These are phyloP conservation scores for Ceratobasidium sp. DNA, from an alignment of 1,284 basidiomycete genomes.

Conservation along the genomic window DNA sequence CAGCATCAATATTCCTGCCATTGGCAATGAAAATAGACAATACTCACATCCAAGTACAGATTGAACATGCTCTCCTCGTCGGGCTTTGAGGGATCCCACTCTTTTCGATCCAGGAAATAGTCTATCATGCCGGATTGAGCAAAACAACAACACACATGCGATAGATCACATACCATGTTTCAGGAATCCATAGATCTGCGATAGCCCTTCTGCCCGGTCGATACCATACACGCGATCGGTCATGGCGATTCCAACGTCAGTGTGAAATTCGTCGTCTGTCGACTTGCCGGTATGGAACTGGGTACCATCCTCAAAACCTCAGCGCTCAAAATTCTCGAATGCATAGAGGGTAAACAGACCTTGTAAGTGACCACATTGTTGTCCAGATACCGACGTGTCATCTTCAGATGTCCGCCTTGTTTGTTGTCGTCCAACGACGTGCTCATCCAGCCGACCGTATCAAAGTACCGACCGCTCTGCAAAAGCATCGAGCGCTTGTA, in stretches of 20 bases:
- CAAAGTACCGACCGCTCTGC: conserved; percentile 32
- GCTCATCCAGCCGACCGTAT: conserved; percentile 40
- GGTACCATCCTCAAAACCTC: neutral
- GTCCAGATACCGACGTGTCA: conserved; percentile 14
- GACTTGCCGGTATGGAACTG: conserved; percentile 11
- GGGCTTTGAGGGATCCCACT: conserved; percentile 7
- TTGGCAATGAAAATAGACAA: neutral
- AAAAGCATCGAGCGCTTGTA: conserved; percentile 24
- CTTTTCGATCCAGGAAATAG: conserved; percentile 29
- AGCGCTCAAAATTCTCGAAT: neutral
- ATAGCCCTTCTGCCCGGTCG: neutral
- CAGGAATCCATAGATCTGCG: conserved; percentile 12
- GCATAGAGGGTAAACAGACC: neutral
- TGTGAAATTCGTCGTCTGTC: neutral
- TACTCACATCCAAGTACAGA: conserved; percentile 25
- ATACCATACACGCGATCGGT: neutral
- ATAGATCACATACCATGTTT: neutral
- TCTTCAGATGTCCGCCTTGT: neutral
- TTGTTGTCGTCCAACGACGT: neutral
- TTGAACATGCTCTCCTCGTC: conserved; percentile 6
- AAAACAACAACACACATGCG: neutral
- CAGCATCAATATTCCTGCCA: neutral
- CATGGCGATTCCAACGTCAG: neutral
- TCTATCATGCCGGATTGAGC: neutral
- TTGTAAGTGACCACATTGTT: conserved; percentile 18